Evolutionary conservation across 2,329 filamentous ascomycete genomes (phyloP).

Genomic region (Anthostomella pinea): DNA sequence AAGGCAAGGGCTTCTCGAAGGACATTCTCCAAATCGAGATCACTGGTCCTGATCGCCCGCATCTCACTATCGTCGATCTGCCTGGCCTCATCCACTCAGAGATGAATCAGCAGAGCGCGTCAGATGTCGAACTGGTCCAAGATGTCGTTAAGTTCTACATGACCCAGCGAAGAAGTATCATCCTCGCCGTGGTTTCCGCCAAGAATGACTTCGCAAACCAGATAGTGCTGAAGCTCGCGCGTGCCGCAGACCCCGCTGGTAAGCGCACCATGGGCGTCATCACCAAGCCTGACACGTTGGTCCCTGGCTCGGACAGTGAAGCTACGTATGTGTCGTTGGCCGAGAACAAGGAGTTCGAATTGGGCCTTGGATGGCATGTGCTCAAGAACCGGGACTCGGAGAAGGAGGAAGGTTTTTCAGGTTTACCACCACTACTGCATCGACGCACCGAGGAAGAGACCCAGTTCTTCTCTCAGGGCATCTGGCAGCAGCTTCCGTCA

Average conservation of each 20-base stretch:
- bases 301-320: conserved; percentile 39
- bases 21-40: conserved; percentile 49
- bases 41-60: conserved; percentile 43
- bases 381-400: conserved; percentile 45
- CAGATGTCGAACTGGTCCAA: conserved; percentile 43
- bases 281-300: conserved; percentile 45
- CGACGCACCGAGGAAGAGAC: conserved; percentile 40
- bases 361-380: conserved; percentile 53
- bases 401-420: conserved; percentile 25
- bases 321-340: conserved; percentile 39
- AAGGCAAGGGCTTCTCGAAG: conserved; percentile 39
- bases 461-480: conserved; percentile 41
- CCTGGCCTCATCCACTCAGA: conserved; percentile 52
- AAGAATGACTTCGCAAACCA: conserved; percentile 59
- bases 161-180: conserved; percentile 52
- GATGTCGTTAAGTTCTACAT: conserved; percentile 56
- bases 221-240: conserved; percentile 49
- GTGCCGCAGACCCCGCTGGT: conserved; percentile 32
- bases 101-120: conserved; percentile 44
- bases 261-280: conserved; percentile 48
- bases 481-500: conserved; percentile 36
- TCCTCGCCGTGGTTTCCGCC: conserved; percentile 57
- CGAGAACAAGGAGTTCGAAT: conserved; percentile 43
- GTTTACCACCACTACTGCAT: conserved; percentile 22
- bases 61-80: conserved; percentile 58